phyloP scores from a whole-genome alignment of 345 rosid genomes.

The Orychophragmus violaceus region DNA sequence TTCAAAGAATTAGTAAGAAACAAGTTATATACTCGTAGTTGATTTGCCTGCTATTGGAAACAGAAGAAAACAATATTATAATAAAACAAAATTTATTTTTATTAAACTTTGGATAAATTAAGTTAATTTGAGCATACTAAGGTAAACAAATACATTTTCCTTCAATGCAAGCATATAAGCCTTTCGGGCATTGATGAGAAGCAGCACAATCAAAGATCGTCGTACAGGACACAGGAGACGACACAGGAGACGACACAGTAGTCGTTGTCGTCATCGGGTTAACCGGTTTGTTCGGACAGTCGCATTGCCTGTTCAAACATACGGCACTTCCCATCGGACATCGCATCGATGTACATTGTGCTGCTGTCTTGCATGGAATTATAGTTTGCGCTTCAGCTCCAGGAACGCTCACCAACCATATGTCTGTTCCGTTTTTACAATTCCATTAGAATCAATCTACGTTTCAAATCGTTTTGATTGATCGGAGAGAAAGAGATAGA shows the following conservation, averaged over 20 bases:
- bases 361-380: constrained; percentile 11
- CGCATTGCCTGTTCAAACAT: constrained; percentile 21
- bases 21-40: background rate
- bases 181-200: background rate
- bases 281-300: constrained; percentile 5
- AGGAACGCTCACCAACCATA: constrained; percentile 8
- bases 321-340: constrained; percentile 15
- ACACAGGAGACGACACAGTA: background rate
- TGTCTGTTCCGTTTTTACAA: background rate
- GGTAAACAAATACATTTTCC: background rate
- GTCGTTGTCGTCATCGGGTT: background rate
- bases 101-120: background rate
- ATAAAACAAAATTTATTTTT: background rate
- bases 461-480: background rate
- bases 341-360: background rate
- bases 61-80: background rate
- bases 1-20: background rate
- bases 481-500: background rate
- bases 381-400: constrained; percentile 20
- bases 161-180: background rate
- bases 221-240: background rate
- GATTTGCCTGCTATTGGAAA: background rate
- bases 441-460: background rate
- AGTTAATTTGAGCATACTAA: background rate
- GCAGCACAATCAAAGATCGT: background rate